Percentiles rank a stretch among this genome's conserved stretches.
phyloP scores from a whole-genome alignment of 176 grass and related monocot species.

The Oryza punctata region DNA sequence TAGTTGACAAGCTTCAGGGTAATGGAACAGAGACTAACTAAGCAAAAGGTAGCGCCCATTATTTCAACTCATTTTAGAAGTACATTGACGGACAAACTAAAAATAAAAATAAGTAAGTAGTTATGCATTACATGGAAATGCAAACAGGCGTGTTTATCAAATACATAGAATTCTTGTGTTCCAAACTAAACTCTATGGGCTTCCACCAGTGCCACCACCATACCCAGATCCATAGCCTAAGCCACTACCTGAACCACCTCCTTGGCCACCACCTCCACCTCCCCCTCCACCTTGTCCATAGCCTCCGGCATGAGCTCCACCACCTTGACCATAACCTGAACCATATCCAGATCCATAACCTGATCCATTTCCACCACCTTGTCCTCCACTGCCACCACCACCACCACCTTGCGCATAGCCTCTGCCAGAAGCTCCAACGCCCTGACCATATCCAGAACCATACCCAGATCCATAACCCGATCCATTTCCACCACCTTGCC shows the following conservation, averaged over 20 bases:
- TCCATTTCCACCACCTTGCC: background rate
- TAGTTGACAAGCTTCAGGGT: background rate
- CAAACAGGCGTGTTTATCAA: background rate
- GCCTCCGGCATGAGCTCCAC: too few species aligned
- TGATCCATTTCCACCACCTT: background rate
- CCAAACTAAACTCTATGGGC: background rate
- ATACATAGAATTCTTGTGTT: background rate
- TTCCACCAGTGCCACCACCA: background rate
- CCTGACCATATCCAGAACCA: background rate
- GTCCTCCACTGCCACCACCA: background rate
- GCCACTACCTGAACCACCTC: too few species aligned
- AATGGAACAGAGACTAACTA: background rate
- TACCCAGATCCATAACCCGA: background rate
- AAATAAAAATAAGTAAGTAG: too few species aligned
- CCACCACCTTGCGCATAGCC: background rate
- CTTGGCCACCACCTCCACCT: background rate
- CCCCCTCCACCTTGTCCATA: background rate
- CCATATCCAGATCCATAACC: background rate
- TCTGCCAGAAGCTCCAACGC: background rate
- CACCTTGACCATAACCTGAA: background rate
- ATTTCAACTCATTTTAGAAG: background rate
- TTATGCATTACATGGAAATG: too few species aligned
- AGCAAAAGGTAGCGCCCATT: background rate
- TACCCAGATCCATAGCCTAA: background rate
- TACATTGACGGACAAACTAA: background rate